Conservation (phyloP, 352 stramenopile species). For the Pythium myriotylum region DNA sequence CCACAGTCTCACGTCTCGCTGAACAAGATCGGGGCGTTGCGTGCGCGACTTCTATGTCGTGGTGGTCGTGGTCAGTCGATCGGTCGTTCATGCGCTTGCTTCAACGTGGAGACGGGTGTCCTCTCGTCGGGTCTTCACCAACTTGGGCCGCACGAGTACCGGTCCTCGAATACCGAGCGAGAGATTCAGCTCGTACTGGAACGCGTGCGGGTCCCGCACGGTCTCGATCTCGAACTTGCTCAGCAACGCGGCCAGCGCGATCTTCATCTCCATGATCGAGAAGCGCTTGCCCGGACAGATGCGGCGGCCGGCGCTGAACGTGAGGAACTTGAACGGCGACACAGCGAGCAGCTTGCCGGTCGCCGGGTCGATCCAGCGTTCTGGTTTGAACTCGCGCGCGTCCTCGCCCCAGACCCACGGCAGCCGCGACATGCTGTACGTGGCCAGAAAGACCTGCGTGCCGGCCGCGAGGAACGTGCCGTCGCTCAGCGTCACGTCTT, state of each 20-base stretch:
- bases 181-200: constrained; percentile 14
- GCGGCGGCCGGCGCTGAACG: constrained; percentile 65
- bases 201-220: constrained; percentile 27
- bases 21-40: no score
- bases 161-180: constrained; percentile 12
- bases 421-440: constrained; percentile 62
- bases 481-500: constrained; percentile 62
- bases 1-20: no score
- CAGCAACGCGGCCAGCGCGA: constrained; percentile 49
- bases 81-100: no score
- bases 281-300: constrained; percentile 64
- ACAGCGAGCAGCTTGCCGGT: constrained; percentile 37
- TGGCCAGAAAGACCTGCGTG: constrained; percentile 46
- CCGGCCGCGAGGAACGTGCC: constrained; percentile 57
- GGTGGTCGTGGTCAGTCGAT: no score
- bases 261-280: constrained; percentile 70
- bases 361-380: constrained; percentile 61
- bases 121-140: no score
- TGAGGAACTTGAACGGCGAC: constrained; percentile 67
- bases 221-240: constrained; percentile 44
- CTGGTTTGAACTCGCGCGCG: constrained; percentile 59
- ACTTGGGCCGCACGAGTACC: constrained; percentile 3
- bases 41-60: no score
- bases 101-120: no score
- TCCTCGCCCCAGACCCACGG: constrained; percentile 64